These are phyloP conservation scores for Yamadazyma atlantica DNA, from an alignment of 1,139 yeast species.

Conservation along the genomic window DNA sequence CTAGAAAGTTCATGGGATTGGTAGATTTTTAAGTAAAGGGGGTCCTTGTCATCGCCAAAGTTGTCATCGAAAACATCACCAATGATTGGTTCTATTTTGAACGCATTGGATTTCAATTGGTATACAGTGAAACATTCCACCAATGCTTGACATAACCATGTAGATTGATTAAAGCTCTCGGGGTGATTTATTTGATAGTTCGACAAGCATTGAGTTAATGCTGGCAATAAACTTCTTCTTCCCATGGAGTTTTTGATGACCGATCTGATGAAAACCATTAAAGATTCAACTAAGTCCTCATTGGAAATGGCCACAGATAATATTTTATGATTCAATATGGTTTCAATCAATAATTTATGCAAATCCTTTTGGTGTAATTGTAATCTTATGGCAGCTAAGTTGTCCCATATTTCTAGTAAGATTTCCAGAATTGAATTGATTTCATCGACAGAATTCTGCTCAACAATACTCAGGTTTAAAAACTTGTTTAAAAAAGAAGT, in stretches of 20 bases:
- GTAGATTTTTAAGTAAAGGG: slow-evolving; percentile 51
- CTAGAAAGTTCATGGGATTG: slow-evolving; percentile 62
- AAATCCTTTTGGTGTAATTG: slow-evolving; percentile 64
- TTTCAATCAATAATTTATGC: slow-evolving; percentile 52
- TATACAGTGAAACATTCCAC: slow-evolving; percentile 44
- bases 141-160: slow-evolving; percentile 59
- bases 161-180: slow-evolving; percentile 33
- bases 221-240: slow-evolving; percentile 70
- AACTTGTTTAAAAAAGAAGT: slow-evolving; percentile 16
- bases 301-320: slow-evolving; percentile 15
- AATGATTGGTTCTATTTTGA: slow-evolving; percentile 59
- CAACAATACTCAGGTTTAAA: slow-evolving; percentile 6
- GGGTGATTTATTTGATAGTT: slow-evolving; percentile 35
- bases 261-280: slow-evolving; percentile 41
- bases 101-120: slow-evolving; percentile 59
- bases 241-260: slow-evolving; percentile 55
- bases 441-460: slow-evolving; percentile 1
- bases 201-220: slow-evolving; percentile 46
- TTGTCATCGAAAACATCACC: slow-evolving; percentile 48
- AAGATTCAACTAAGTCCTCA: slow-evolving; percentile 15
- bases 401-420: slow-evolving; percentile 53
- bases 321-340: slow-evolving; percentile 19
- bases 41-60: slow-evolving; percentile 23
- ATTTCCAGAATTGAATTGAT: slow-evolving; percentile 14
- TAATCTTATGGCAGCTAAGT: slow-evolving; percentile 58